Evolutionary conservation across 2,329 filamentous ascomycete genomes (phyloP), one percentile per base, ranked within the genome.

Genomic region (Colletotrichum tropicicola): DNA sequence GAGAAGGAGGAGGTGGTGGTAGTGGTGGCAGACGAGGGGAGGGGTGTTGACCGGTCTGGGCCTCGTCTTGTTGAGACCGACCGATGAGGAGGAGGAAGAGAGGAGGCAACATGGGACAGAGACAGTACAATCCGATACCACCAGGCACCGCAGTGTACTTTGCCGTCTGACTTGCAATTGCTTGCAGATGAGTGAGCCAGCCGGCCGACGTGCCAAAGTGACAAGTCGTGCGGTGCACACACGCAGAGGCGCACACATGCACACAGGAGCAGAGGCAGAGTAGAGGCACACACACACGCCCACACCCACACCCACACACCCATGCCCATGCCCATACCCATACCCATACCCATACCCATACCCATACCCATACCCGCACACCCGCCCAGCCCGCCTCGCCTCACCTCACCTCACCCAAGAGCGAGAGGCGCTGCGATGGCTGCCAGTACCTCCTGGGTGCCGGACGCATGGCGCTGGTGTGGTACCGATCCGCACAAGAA

Each of bases 131-230:
- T 44, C 43, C 44, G 44, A 28, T 54, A 65, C 49, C 27, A 13
- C 21, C 61, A 61, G 57, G 35, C 56, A 55, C 56, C 49, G 53
- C 61, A 44, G 49, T 60, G 61, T 65, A 65, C 61, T n/a, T 55
- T 48, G 52, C 13, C 19, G 54, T 48, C 48, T 39, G 28, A 32
- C 53, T 39, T 37, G 43, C 30, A 37, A 54, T 48, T 44, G 23
- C 60, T 64, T 64, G 60, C 60, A 64, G 47, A 51, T 43, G 43
- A 55, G 56, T 28, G 48, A 61, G 60, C 56, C 17, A 41, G 48
- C 48, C 35, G 41, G 55, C 23, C 55, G 44, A 51, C 19, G 21
- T 44, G 52, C 44, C 28, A 41, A 8, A 61, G 44, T 55, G 57
- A 60, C 57, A 54, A 61, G 61, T 65, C 57, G 49, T 55, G 61